Evolutionary conservation across 805 yeast species (phyloP).

Genomic region (Cyberlindnera maritima): DNA sequence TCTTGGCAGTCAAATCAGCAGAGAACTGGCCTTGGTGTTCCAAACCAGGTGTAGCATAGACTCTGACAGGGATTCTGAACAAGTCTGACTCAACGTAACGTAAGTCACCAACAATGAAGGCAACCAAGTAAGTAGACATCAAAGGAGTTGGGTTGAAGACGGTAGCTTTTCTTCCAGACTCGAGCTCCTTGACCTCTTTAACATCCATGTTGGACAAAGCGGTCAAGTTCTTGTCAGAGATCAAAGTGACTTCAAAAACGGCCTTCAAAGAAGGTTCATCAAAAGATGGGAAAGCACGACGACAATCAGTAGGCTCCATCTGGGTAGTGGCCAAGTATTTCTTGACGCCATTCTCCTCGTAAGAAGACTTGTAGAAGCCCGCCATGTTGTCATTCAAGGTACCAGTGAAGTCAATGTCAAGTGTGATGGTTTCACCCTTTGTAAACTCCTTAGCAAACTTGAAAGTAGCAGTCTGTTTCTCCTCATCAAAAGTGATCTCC

Average conservation of each 20-base stretch:
- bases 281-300: conserved; percentile 84
- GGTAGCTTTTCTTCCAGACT: conserved; percentile 49
- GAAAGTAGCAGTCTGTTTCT: conserved; percentile 63
- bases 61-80: conserved; percentile 74
- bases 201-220: conserved; percentile 72
- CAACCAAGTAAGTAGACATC: conserved; percentile 84
- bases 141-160: conserved; percentile 72
- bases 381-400: conserved; percentile 75
- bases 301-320: conserved; percentile 84
- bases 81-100: conserved; percentile 65
- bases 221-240: conserved; percentile 53
- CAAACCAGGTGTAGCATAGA: conserved; percentile 76
- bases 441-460: conserved; percentile 45
- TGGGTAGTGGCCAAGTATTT: conserved; percentile 81
- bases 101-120: conserved; percentile 80
- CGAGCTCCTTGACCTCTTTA: conserved; percentile 43
- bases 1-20: conserved; percentile 71
- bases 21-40: conserved; percentile 70
- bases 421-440: conserved; percentile 38
- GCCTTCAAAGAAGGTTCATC: conserved; percentile 85
- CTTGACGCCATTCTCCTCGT: conserved; percentile 54
- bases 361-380: conserved; percentile 74
- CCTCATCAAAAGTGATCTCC: conserved; percentile 41
- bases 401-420: conserved; percentile 57
- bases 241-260: conserved; percentile 59